Evolutionary conservation across 2,329 filamentous ascomycete species (phyloP).

Genomic region (Alternaria conjuncta): DNA sequence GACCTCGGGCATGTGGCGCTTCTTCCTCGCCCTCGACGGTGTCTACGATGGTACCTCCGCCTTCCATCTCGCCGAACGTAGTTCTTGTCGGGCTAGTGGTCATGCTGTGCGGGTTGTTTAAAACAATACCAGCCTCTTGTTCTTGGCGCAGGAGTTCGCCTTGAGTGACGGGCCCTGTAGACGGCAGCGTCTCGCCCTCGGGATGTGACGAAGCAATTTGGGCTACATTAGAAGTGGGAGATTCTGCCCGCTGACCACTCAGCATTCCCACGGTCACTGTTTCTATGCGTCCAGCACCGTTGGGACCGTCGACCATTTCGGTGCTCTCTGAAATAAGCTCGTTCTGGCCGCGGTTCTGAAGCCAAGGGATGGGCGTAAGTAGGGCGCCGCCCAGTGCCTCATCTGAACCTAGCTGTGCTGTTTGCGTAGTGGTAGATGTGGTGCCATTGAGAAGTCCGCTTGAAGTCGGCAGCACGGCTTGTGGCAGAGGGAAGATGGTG

Average conservation of each 20-base stretch:
- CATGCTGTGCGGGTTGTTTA: constrained; percentile 53
- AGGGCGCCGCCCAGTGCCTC: constrained; percentile 89
- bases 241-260: constrained; percentile 18
- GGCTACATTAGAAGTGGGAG: constrained; percentile 16
- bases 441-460: constrained; percentile 66
- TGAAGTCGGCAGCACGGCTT: constrained; percentile 60
- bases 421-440: constrained; percentile 50
- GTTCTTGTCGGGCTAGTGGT: constrained; percentile 34
- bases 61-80: constrained; percentile 34
- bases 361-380: constrained; percentile 93
- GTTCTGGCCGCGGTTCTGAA: constrained; percentile 60
- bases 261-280: constrained; percentile 76
- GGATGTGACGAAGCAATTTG: constrained; percentile 44
- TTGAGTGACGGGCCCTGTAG: constrained; percentile 63
- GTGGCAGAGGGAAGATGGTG: constrained; percentile 81
- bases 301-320: constrained; percentile 81
- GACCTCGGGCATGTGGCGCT: constrained; percentile 79
- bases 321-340: constrained; percentile 76
- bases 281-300: constrained; percentile 79
- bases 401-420: constrained; percentile 72
- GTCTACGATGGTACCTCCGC: constrained; percentile 40
- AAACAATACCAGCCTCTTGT: constrained; percentile 80
- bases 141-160: constrained; percentile 86
- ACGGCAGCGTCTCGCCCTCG: constrained; percentile 46
- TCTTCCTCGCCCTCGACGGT: constrained; percentile 60